Percentiles rank a stretch among this genome's conserved stretches.
Conservation (phyloP, 2,329 filamentous ascomycete species). For the Fusarium sp. region DNA sequence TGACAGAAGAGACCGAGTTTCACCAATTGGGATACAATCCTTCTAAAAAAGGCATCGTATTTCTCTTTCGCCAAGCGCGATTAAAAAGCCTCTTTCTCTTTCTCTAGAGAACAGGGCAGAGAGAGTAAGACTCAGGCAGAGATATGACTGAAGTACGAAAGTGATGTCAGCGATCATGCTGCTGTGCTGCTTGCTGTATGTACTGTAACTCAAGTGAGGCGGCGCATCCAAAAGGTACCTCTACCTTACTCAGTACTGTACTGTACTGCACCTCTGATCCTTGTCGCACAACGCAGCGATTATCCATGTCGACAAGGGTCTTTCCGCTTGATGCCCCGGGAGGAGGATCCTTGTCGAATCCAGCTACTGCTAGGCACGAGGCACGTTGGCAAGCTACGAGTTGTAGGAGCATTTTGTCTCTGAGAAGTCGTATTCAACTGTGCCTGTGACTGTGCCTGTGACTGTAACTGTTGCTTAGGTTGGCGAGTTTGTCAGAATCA, state of each 20-base stretch:
- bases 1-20: slow-evolving; percentile 9
- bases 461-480: slow-evolving; percentile 1
- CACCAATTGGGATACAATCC: slow-evolving; percentile 21
- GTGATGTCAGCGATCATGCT: slow-evolving; percentile 45
- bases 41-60: background rate
- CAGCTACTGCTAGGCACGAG: slow-evolving; percentile 1
- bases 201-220: slow-evolving; percentile 27
- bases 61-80: slow-evolving; percentile 14
- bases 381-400: slow-evolving; percentile 19
- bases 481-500: background rate
- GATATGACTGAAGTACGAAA: slow-evolving; percentile 4
- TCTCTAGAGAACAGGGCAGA: background rate
- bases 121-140: background rate
- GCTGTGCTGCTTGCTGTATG: slow-evolving; percentile 1
- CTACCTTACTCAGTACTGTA: background rate
- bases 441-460: background rate
- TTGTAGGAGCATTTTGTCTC: slow-evolving; percentile 3
- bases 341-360: slow-evolving; percentile 27
- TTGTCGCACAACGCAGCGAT: slow-evolving; percentile 24
- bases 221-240: slow-evolving; percentile 23
- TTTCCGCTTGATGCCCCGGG: slow-evolving; percentile 29
- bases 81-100: slow-evolving; percentile 3
- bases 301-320: slow-evolving; percentile 40
- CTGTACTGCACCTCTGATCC: background rate
- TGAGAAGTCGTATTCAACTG: background rate